Percentiles rank a stretch among this genome's conserved stretches.
Evolutionary conservation across 2,329 filamentous ascomycete genomes (phyloP).

Genomic region (Apiospora aurea): DNA sequence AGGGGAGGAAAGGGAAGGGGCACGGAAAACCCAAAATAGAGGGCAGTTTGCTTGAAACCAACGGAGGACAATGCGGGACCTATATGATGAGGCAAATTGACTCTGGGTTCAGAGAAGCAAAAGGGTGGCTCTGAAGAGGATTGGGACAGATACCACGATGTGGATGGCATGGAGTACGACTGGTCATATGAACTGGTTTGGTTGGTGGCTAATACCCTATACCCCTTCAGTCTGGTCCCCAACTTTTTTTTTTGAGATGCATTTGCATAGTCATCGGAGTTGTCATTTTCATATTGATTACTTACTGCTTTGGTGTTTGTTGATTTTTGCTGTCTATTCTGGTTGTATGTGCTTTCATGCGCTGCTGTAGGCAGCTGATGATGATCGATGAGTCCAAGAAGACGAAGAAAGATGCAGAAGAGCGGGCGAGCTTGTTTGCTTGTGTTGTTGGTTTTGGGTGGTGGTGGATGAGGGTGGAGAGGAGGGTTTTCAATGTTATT

Average conservation of each 20-base stretch:
- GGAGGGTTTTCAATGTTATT: background rate
- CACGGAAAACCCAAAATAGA: background rate
- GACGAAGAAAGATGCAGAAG: background rate
- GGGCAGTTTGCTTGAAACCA: background rate
- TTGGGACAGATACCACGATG: background rate
- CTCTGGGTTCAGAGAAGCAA: background rate
- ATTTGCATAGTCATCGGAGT: slow-evolving; percentile 17
- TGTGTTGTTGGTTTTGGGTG: background rate
- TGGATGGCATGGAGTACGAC: slow-evolving; percentile 3
- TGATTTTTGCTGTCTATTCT: background rate
- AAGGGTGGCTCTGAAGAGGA: background rate
- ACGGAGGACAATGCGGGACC: background rate
- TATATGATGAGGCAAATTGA: background rate
- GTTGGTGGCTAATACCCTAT: background rate
- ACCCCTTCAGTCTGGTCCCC: background rate
- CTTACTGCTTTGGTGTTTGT: slow-evolving; percentile 3
- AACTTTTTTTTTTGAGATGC: slow-evolving; percentile 2
- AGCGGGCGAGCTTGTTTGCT: background rate
- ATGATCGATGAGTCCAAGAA: slow-evolving; percentile 1
- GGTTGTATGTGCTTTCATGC: background rate
- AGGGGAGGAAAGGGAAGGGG: background rate
- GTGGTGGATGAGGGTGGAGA: background rate
- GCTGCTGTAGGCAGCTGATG: slow-evolving; percentile 14
- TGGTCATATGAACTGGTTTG: background rate
- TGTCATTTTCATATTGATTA: background rate